Percentiles rank a stretch among this genome's conserved stretches.
Conservation (phyloP, 140 eudicot species). For the Anethum foeniculum region DNA sequence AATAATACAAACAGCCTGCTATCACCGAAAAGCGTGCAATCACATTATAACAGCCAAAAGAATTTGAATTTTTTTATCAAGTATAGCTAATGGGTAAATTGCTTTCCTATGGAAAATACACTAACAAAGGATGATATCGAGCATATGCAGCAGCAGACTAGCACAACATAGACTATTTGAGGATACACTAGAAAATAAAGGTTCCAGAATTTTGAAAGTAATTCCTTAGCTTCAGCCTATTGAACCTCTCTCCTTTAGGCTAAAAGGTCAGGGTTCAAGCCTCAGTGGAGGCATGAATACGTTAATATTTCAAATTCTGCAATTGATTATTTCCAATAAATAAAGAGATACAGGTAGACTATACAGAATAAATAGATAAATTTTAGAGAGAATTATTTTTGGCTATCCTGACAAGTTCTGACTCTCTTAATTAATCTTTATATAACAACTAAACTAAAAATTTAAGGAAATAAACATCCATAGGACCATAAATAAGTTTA, state of each 20-base stretch:
- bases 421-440: background rate
- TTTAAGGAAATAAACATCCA: background rate
- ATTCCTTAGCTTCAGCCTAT: background rate
- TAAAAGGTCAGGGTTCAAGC: background rate
- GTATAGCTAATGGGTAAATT: background rate
- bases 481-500: background rate
- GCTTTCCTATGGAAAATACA: background rate
- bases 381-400: background rate
- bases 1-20: conserved; percentile 1
- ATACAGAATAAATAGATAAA: background rate
- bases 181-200: background rate
- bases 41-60: background rate
- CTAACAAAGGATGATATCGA: background rate
- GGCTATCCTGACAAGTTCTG: background rate
- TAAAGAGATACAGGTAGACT: background rate
- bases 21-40: background rate
- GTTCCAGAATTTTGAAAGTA: background rate
- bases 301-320: background rate
- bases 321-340: background rate
- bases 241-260: background rate
- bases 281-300: background rate
- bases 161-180: background rate
- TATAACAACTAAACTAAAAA: background rate
- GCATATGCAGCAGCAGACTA: background rate
- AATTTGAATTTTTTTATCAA: background rate